Percentiles rank a stretch among this genome's conserved stretches.
Conservation (phyloP, 2,329 filamentous ascomycete genomes). For the Fusarium algeriense region DNA sequence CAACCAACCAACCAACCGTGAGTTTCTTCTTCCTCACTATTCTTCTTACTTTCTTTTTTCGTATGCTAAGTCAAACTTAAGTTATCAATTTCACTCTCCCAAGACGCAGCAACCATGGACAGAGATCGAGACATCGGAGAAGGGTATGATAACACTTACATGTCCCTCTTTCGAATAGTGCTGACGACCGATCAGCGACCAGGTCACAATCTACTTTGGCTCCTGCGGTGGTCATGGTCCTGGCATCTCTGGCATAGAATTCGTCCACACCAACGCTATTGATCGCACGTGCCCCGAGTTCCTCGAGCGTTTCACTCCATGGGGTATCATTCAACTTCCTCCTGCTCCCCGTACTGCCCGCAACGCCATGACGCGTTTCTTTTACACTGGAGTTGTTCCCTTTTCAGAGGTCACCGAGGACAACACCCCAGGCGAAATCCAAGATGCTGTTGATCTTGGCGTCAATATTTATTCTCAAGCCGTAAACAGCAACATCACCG, state of each 20-base stretch:
- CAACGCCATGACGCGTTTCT: neutral
- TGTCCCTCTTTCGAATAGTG: neutral
- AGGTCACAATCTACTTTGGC: slow-evolving; percentile 4
- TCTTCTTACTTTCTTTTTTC: neutral
- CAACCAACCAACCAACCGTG: neutral
- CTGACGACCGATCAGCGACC: neutral
- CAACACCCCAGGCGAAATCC: neutral
- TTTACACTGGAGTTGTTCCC: neutral
- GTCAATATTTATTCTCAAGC: neutral
- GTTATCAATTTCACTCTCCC: neutral
- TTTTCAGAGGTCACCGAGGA: neutral
- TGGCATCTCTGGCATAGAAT: neutral
- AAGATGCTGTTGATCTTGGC: neutral
- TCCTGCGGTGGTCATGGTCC: neutral
- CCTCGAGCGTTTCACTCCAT: neutral
- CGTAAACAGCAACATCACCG: rapidly evolving
- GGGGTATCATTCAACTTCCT: neutral
- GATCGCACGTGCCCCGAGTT: neutral
- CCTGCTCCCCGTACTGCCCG: neutral
- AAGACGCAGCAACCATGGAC: neutral
- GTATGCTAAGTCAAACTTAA: neutral
- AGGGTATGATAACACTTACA: neutral
- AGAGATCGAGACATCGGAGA: neutral
- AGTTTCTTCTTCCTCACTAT: neutral
- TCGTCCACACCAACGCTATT: neutral